Base-by-base conservation (phyloP, 345 rosid genomes). In the Physaria fendleri region DNA sequence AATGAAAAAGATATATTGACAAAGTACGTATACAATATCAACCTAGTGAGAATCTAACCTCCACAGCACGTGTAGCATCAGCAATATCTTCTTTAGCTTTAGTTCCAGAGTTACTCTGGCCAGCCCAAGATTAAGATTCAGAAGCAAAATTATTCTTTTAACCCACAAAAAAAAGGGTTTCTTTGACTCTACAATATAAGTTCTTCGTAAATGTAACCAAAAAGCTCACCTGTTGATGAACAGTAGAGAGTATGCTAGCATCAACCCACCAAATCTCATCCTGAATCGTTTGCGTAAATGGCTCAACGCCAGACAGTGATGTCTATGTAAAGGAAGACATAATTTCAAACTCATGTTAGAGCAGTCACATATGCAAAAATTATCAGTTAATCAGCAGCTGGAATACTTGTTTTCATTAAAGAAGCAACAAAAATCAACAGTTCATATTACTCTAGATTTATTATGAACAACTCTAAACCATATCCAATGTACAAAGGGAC, bases 41-140 rank as follows among this genome's bases (percentile, higher is more conserved):
- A 48, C 9, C 30, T 29, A 5, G 24, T 33, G 42, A 74, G 50
- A 45, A 59, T 62, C 85, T 71, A 69, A 87, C 99, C 97, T 93
- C 78, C 47, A 93, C 99, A 76, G 97, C 97, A 68, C 59, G 77
- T n/a, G 95, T 93, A 69, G 97, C 97, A 77, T 95, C 90, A 72
- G 97, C 95, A 77, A 93, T 97, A 79, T 93, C 99, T 81, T 93
- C 97, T 75, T 93, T 89, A 14, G 97, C 97, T 81, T 87, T 93
- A 22, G 86, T 87, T 68, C 99, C 95, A 1, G 99, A 93, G 64
- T 89, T 90, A 69, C 99, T 93, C 99, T 93, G 82, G 39, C 46
- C 32, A 49, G 14, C 8, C 35, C 13, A 47, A 9, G 33, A 14
- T 42, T 18, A 18, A 51, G 54, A 15, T 52, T 44, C 16, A 51